phyloP scores from a whole-genome alignment of 208 protist species.

The Acanthamoeba royreba region DNA sequence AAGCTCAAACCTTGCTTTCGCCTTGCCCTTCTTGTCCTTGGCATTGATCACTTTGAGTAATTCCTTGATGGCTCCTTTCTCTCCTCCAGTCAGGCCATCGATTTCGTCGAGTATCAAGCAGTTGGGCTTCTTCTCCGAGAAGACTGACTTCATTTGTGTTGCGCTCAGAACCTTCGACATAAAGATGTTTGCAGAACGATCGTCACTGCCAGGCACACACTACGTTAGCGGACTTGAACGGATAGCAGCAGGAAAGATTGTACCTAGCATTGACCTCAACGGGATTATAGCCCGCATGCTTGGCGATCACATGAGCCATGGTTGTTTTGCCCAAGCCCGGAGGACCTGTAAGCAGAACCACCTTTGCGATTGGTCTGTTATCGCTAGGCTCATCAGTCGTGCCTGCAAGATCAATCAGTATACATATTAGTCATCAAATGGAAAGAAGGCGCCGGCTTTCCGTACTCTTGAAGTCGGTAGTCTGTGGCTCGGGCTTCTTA shows the following conservation, averaged over 20 bases:
- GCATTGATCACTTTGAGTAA: conserved; percentile 19
- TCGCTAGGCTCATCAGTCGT: neutral
- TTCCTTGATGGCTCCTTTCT: conserved; percentile 22
- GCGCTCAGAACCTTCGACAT: conserved; percentile 23
- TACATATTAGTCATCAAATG: too few species aligned
- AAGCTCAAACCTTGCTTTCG: neutral
- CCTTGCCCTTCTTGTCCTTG: neutral
- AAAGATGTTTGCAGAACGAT: neutral
- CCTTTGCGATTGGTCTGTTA: neutral
- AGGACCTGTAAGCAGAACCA: conserved; percentile 86
- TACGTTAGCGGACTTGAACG: neutral
- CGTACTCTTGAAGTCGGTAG: neutral
- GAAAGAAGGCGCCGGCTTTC: too few species aligned
- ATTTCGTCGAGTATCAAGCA: conserved; percentile 31
- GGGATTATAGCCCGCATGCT: conserved; percentile 90
- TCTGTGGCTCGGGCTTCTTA: too few species aligned
- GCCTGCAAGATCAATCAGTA: too few species aligned
- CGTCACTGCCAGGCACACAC: neutral
- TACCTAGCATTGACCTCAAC: conserved; percentile 93
- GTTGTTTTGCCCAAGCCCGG: conserved; percentile 96
- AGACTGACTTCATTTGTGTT: conserved; percentile 11
- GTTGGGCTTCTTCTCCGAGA: conserved; percentile 32
- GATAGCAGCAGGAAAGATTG: neutral
- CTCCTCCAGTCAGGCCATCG: neutral
- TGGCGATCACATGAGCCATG: conserved; percentile 90